Conservation (phyloP, 768 basidiomycete genomes). For the Mycena filopes region DNA sequence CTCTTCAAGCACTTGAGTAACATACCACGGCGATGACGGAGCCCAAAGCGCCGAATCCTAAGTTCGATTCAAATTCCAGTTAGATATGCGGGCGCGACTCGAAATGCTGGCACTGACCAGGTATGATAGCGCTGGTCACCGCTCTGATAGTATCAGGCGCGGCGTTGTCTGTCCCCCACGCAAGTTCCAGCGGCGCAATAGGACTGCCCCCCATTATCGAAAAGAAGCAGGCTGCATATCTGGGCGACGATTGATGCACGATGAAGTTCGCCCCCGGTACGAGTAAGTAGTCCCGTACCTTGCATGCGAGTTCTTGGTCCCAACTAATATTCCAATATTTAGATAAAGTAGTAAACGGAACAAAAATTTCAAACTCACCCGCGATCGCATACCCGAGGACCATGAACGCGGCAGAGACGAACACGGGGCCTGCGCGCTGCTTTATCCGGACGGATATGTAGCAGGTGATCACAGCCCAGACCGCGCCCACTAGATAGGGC, state of each 20-base stretch:
- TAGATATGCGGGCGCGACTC: background rate
- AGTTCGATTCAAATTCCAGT: background rate
- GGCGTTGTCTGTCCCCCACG: conserved; percentile 62
- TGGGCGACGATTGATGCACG: conserved; percentile 8
- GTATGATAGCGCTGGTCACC: conserved; percentile 55
- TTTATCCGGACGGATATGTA: conserved; percentile 51
- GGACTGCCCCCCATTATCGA: conserved; percentile 51
- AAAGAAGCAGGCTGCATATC: conserved; percentile 61
- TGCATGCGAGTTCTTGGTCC: conserved; percentile 53
- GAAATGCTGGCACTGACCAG: conserved; percentile 42
- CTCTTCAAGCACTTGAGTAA: background rate
- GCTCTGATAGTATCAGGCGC: conserved; percentile 61
- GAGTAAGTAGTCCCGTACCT: conserved; percentile 21
- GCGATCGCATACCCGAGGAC: conserved; percentile 58
- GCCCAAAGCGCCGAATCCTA: conserved; percentile 56
- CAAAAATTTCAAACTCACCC: conserved; percentile 34
- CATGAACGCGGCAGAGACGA: conserved; percentile 48
- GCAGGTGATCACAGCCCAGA: conserved; percentile 50
- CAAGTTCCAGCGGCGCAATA: conserved; percentile 53
- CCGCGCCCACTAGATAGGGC: conserved; percentile 53
- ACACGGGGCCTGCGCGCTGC: conserved; percentile 48
- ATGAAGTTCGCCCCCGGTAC: background rate
- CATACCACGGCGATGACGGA: conserved; percentile 55
- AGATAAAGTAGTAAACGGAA: background rate
- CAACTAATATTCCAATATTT: conserved; percentile 13